Base-by-base conservation (phyloP, 2,329 filamentous ascomycete species). In the Aspergillus uvarum region DNA sequence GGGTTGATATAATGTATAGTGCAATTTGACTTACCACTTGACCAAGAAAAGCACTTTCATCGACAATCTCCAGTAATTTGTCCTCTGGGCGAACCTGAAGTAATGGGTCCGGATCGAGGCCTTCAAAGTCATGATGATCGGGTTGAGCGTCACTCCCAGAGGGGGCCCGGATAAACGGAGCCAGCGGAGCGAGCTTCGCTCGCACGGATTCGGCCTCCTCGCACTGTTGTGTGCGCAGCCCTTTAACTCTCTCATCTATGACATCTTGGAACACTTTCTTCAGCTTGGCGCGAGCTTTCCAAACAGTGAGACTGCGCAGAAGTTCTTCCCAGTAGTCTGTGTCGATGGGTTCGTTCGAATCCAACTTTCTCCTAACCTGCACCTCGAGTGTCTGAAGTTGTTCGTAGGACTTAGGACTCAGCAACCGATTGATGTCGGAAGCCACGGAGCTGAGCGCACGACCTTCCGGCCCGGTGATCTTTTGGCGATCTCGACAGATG, bases 291-390 rank as follows among this genome's bases (percentile, higher is more conserved):
- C 91, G 92, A 35, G 95, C 92, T 79, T 98, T 98, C 87, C 91
- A 97, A 1, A 96, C 87, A 6, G 90, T 82, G 63, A 99, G 80
- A 72, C 89, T 96, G 66, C 88, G 88, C 62, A 99, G 81, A 16
- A 99, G 82, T 72, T 96, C 91, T 72, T 96, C 92, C 95, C 95
- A 99, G 75, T 98, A 99, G 77, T 99, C 95, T 2, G 90, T 92
- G 75, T 99, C 95, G 66, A 99, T 94, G 10, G 91, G 88, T 71
- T 97, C 93, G 72, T 96, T 89, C 7, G 92, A 96, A 55, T 88
- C 84, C 51, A 99, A 80, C 79, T 99, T 99, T 16, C 83, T 81
- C 72, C 87, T 87, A 74, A 99, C 95, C 78, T 98, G 93, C 64
- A 82, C 85, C 77, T 99, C 94, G 52, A 99, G 81, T 19, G 85